A percentile compares a stretch with the other conserved stretches of the same genome.
phyloP scores from a whole-genome alignment of 176 grass and related monocot species.

The Carex myosuroides region DNA sequence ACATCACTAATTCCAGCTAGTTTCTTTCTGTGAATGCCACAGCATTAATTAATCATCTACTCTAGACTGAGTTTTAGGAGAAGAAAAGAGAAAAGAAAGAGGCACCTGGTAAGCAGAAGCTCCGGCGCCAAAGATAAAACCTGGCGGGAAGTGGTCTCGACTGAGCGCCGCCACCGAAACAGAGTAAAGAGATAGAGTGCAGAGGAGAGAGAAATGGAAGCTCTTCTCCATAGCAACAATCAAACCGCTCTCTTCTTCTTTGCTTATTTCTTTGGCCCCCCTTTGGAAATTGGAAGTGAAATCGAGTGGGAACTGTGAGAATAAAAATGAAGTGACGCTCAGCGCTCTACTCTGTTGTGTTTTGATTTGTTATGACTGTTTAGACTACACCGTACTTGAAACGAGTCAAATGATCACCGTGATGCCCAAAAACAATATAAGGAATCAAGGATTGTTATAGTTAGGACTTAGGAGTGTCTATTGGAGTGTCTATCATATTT shows the following conservation, averaged over 20 bases:
- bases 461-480: too few species aligned
- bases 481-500: too few species aligned
- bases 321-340: too few species aligned
- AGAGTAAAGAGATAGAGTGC: not conserved
- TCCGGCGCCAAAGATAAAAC: constrained; percentile 63
- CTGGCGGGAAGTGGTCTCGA: constrained; percentile 33
- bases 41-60: not conserved
- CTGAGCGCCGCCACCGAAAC: constrained; percentile 26
- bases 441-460: too few species aligned
- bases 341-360: too few species aligned
- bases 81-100: not conserved
- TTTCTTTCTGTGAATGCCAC: not conserved
- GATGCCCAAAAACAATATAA: too few species aligned
- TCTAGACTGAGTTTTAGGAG: not conserved
- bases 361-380: too few species aligned
- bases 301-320: not conserved
- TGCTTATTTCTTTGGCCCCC: not conserved
- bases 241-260: not conserved
- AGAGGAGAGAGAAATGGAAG: not conserved
- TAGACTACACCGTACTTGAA: too few species aligned
- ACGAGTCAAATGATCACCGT: too few species aligned
- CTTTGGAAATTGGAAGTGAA: not conserved
- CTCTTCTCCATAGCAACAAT: not conserved
- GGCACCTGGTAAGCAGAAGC: constrained; percentile 65
- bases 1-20: not conserved